These are phyloP conservation scores for Xylariaceae sp. DNA, from an alignment of 2,329 filamentous ascomycete genomes.

Conservation along the genomic window DNA sequence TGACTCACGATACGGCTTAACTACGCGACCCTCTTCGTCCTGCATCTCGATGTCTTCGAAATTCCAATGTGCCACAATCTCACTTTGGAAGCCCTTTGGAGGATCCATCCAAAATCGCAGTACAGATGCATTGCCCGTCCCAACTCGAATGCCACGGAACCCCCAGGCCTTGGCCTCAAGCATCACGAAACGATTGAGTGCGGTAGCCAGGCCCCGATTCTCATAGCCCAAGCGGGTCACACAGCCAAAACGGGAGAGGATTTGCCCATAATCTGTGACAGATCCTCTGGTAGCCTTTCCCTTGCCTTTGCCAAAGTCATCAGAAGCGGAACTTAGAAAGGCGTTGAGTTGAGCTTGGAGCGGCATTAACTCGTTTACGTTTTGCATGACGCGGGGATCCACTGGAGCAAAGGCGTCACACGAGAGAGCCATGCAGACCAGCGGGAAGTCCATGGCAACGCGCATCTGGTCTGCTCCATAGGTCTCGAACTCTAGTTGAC, in stretches of 20 bases:
- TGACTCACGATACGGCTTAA: constrained; percentile 4
- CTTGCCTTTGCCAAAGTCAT: background rate
- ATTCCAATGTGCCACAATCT: constrained; percentile 9
- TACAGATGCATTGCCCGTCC: constrained; percentile 9
- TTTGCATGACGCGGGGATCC: constrained; percentile 10
- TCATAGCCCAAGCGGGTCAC: constrained; percentile 12
- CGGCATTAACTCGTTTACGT: constrained; percentile 7
- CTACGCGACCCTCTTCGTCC: constrained; percentile 2
- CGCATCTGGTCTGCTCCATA: constrained; percentile 16
- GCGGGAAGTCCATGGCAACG: constrained; percentile 33
- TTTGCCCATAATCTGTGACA: constrained; percentile 4
- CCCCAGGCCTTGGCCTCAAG: constrained; percentile 14
- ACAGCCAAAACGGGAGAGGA: constrained; percentile 12
- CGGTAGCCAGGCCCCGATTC: constrained; percentile 10
- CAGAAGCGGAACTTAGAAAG: constrained; percentile 4
- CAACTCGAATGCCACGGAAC: constrained; percentile 6
- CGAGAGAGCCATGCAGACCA: constrained; percentile 30
- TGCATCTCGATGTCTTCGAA: constrained; percentile 11
- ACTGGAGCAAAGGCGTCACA: constrained; percentile 24
- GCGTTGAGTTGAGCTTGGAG: constrained; percentile 8
- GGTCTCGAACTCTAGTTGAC: constrained; percentile 1
- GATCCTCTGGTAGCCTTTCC: background rate
- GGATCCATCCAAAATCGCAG: constrained; percentile 6
- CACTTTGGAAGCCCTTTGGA: background rate
- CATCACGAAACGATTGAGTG: constrained; percentile 15